A percentile compares a stretch with the other conserved stretches of the same genome.
Conservation (phyloP, 257 asterid species). For the Marsdenia floribunda region DNA sequence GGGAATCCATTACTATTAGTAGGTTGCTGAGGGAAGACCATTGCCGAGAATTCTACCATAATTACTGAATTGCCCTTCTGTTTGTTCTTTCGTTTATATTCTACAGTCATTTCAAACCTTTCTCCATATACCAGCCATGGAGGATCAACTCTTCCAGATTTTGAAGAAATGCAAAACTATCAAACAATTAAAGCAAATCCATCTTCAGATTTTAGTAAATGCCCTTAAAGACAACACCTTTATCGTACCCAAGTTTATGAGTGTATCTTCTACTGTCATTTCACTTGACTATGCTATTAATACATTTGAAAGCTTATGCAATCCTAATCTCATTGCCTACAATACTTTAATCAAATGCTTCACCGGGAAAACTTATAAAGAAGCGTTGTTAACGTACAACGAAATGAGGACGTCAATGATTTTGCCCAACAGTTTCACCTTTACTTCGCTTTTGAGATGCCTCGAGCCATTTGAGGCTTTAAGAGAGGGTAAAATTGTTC, state of each 20-base stretch:
- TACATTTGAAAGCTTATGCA: constrained; percentile 20
- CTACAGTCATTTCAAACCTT: neutral
- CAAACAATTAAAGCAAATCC: constrained; percentile 40
- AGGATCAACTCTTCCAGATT: constrained; percentile 25
- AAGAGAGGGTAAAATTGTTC: constrained; percentile 37
- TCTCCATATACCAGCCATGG: constrained; percentile 25
- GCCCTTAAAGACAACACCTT: constrained; percentile 34
- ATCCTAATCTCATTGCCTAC: constrained; percentile 32
- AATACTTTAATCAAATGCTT: constrained; percentile 48
- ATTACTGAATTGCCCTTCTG: constrained; percentile 2
- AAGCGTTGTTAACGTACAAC: constrained; percentile 27
- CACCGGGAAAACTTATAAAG: constrained; percentile 30
- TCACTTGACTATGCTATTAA: constrained; percentile 32
- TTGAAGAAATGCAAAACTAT: constrained; percentile 34
- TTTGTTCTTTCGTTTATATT: neutral
- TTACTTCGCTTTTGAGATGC: constrained; percentile 41
- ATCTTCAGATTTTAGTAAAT: constrained; percentile 43
- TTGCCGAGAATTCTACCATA: neutral
- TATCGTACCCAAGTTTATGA: constrained; percentile 36
- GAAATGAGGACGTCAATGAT: constrained; percentile 31
- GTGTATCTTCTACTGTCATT: constrained; percentile 31
- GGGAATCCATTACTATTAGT: neutral
- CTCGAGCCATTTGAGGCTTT: constrained; percentile 34
- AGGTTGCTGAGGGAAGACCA: neutral
- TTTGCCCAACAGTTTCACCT: constrained; percentile 40